Percentiles rank a stretch among this genome's conserved stretches.
These are phyloP conservation scores for Chaetomiaceae sp. DNA, from an alignment of 2,329 filamentous ascomycete species.

Conservation along the genomic window DNA sequence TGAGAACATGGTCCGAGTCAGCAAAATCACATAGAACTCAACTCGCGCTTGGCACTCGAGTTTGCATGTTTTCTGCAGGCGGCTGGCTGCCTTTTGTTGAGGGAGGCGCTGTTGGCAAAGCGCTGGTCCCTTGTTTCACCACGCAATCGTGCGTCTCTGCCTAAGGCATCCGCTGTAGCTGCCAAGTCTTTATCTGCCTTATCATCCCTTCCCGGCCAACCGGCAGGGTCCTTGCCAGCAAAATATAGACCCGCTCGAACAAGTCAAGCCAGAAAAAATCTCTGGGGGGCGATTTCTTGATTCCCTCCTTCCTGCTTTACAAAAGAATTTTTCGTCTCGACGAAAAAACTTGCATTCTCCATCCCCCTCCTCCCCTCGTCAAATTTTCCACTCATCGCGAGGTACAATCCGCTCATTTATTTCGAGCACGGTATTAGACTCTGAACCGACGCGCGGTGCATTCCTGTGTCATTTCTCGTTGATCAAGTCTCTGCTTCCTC, in stretches of 20 bases:
- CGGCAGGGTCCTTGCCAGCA: conserved; percentile 17
- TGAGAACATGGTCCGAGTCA: too few species aligned
- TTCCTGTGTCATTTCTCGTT: conserved; percentile 10
- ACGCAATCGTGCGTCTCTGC: not conserved
- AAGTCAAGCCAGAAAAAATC: conserved; percentile 19
- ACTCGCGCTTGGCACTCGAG: too few species aligned
- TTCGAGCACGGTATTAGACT: conserved; percentile 8
- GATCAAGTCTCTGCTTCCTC: not conserved
- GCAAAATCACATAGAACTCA: not conserved
- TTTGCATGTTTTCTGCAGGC: too few species aligned
- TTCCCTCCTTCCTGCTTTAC: conserved; percentile 11
- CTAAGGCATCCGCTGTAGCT: not conserved
- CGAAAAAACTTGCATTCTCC: conserved; percentile 21
- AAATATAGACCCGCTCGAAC: conserved; percentile 21
- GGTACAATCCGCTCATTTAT: conserved; percentile 25
- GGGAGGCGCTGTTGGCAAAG: too few species aligned
- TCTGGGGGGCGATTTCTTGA: conserved; percentile 20
- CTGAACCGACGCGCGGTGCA: conserved; percentile 6
- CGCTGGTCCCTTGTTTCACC: not conserved
- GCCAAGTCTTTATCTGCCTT: conserved; percentile 10
- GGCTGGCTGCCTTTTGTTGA: too few species aligned
- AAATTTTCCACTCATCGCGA: conserved; percentile 21
- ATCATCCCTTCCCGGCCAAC: not conserved
- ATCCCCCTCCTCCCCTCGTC: conserved; percentile 12
- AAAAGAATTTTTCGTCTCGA: conserved; percentile 22